Evolutionary conservation across 139 green algal genomes (phyloP).

Genomic region (Trebouxia sp.): DNA sequence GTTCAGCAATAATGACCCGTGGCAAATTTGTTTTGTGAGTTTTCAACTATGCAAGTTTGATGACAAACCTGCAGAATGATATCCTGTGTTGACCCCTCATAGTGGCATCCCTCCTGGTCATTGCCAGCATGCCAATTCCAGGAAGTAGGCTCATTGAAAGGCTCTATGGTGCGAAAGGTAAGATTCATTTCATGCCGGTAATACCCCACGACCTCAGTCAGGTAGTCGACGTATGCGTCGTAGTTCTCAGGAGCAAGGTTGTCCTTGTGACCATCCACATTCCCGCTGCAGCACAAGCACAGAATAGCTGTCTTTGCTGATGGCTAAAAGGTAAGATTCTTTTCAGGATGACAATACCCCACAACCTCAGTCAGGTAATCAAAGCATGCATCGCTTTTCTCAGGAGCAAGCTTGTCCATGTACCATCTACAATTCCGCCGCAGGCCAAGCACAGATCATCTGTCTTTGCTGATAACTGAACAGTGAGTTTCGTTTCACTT

Average conservation of each 20-base stretch:
- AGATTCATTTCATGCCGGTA: conserved; percentile 15
- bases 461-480: no score
- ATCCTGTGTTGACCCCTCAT: not conserved
- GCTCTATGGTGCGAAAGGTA: conserved; percentile 2
- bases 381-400: conserved; percentile 2
- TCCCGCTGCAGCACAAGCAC: conserved; percentile 22
- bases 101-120: conserved; percentile 10
- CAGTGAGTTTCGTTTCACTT: not conserved
- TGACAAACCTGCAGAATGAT: not conserved
- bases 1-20: no score
- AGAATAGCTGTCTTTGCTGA: no score
- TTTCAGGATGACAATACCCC: not conserved
- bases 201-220: not conserved
- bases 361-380: conserved; percentile 14
- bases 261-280: not conserved
- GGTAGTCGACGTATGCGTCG: conserved; percentile 19
- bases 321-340: conserved; percentile 6
- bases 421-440: not conserved
- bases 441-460: no score
- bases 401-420: conserved; percentile 9
- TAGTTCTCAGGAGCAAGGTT: conserved; percentile 9
- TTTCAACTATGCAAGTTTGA: no score
- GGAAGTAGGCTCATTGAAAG: conserved; percentile 20
- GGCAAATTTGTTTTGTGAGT: no score
- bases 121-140: not conserved